Percentiles rank a stretch among this genome's conserved stretches.
Conservation (phyloP, 1,284 basidiomycete species). For the Cutaneotrichosporon curvatum region DNA sequence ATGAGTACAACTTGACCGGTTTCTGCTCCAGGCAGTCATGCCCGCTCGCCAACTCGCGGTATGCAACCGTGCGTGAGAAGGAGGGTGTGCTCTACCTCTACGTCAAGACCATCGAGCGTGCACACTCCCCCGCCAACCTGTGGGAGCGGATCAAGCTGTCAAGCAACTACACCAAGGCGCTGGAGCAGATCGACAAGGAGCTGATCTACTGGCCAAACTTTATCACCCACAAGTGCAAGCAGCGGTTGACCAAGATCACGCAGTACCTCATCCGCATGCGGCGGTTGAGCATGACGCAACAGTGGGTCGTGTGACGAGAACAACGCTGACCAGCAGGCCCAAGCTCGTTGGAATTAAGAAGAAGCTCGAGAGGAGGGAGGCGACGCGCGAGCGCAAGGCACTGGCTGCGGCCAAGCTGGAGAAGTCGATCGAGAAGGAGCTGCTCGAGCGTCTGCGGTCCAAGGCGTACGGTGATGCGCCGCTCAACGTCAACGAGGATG, state of each 20-base stretch:
- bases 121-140: conserved; percentile 90
- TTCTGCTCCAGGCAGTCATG: conserved; percentile 94
- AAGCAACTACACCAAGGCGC: conserved; percentile 87
- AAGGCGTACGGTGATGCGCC: conserved; percentile 98
- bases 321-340: conserved; percentile 54
- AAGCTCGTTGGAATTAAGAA: conserved; percentile 94
- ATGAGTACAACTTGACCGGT: conserved; percentile 98
- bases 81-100: conserved; percentile 95
- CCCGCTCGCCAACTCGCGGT: conserved; percentile 91
- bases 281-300: conserved; percentile 75
- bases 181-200: conserved; percentile 95
- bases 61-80: conserved; percentile 93
- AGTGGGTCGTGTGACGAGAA: conserved; percentile 58
- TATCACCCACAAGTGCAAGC: conserved; percentile 97
- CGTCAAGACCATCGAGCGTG: conserved; percentile 95
- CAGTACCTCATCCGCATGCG: conserved; percentile 99
- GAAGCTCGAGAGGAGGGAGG: conserved; percentile 92
- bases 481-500: conserved; percentile 94
- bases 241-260: conserved; percentile 96
- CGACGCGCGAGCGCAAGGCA: conserved; percentile 88
- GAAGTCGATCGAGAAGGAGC: conserved; percentile 89
- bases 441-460: conserved; percentile 87
- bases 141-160: conserved; percentile 94
- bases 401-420: conserved; percentile 90
- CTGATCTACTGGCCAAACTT: conserved; percentile 98